Evolutionary conservation across 1,139 yeast species (phyloP), one percentile per base, ranked within the genome.

Genomic region (Pichia sp.): DNA sequence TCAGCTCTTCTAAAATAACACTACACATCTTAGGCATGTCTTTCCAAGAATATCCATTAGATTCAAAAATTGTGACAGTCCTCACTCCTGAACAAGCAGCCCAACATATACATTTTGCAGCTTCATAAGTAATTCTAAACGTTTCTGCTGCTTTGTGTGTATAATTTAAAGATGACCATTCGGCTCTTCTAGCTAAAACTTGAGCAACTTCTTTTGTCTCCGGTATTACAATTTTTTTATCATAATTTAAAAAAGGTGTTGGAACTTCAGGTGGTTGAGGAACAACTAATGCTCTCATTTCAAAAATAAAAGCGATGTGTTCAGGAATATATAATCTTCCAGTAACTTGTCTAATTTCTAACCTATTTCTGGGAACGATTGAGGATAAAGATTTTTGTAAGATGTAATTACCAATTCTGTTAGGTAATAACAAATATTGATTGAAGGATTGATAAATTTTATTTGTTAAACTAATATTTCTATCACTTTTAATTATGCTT

Each of bases 81-180:
- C 44, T 41, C 26, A 62, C 51, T 2, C 64, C 65, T 11, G 57
- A 31, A 37, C 58, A 55, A 5, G 57, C 58, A 7, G 58, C 48
- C 79, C 79, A 75, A 4, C 69, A 57, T 11, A 72, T 62, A 47
- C 73, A 61, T 43, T 67, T 65, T 5, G 74, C 66, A 10, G 72
- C 59, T 46, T 72, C 73, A 25, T 67, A 61, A 34, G 69, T 55
- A 27, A 74, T 52, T 47, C 74, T 59, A 25, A 71, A 64, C 38
- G 65, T 66, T 55, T 75, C 79, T 2, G 71, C 65, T 2, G 73
- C 74, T 36, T 66, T 58, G 48, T 71, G 75, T 1, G 71, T 60
- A 44, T 68, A 67, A 37, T 67, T 63, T 34, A 68, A 68, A 0
- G 71, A 65, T 7, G 64, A 57, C 61, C 71, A 74, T 52, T 73